phyloP scores from a whole-genome alignment of 2,329 filamentous ascomycete genomes.

The Cytospora mali region DNA sequence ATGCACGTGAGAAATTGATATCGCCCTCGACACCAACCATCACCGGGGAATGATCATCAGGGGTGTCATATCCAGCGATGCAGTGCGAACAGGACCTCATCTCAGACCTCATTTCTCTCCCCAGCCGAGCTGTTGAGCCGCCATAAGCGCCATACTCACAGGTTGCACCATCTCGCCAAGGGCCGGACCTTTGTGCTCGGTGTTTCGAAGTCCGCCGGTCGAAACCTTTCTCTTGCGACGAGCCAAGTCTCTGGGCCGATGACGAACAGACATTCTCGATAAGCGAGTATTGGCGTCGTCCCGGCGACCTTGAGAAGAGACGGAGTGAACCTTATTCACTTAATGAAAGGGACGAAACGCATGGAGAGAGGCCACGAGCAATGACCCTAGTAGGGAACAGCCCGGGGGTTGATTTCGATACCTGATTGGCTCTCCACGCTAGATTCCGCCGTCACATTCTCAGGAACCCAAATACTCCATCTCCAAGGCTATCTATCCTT shows the following conservation, averaged over 20 bases:
- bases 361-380: not conserved
- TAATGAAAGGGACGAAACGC: not conserved
- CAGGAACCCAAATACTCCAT: too few species aligned
- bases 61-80: not conserved
- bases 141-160: not conserved
- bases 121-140: not conserved
- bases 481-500: too few species aligned
- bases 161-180: not conserved
- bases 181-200: not conserved
- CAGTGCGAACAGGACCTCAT: not conserved
- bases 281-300: not conserved
- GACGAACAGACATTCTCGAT: not conserved
- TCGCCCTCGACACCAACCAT: not conserved
- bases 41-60: not conserved
- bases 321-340: not conserved
- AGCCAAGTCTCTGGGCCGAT: not conserved
- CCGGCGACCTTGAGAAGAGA: not conserved
- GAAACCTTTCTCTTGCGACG: not conserved
- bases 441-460: not conserved
- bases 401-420: not conserved
- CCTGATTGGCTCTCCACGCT: not conserved
- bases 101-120: not conserved
- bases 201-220: not conserved
- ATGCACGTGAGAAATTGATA: not conserved
- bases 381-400: not conserved